Evolutionary conservation across 2,329 filamentous ascomycete species (phyloP), one percentile per base, ranked within the genome.

Genomic region (Fusarium anthophilum): DNA sequence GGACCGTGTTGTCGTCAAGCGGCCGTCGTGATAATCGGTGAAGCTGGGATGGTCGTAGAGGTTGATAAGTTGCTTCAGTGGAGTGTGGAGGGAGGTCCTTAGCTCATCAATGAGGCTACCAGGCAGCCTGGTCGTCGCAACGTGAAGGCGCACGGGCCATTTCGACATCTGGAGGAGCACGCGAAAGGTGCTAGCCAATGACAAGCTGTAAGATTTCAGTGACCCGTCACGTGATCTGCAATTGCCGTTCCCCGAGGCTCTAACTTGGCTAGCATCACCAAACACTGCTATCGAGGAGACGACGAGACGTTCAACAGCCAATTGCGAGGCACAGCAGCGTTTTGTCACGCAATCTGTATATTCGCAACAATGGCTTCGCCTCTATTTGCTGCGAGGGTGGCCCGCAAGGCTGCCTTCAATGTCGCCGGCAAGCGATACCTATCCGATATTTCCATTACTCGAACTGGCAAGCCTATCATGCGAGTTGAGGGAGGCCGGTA

Each of bases 401-500:
- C 86, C 78, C 84, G 84, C 77, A 85, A 82, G 80, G 80, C 85
- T 75, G 82, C 83, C 75, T 84, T 83, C 80, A 84, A 84, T 79
- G 79, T 86, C 76, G 79, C 85, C 78, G 85, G 87, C 79, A 86
- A 86, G 80, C 87, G 88, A 82, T 83, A 83, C 73, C 80, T 92
- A 77, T 93, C 94, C 82, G 96, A 99, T 87, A 90, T 99, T 81
- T 88, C 93, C 80, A 98, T 99, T 81, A 97, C 96, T 72, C 90
- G 96, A 80, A 99, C 96, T 66, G 96, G 96, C 84, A 98, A 98
- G 88, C 96, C 96, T 72, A 95, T 98, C 79, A 86, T 98, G 81
- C 93, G 95, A 80, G 88, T 93, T 65, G 91, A 95, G 81, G 96
- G 96, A 85, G 96, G 96, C 87, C 92, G 96, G 94, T 97, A 85